Base-by-base conservation (phyloP, 306 rosid species). In the Fragaria nilgerrensis region DNA sequence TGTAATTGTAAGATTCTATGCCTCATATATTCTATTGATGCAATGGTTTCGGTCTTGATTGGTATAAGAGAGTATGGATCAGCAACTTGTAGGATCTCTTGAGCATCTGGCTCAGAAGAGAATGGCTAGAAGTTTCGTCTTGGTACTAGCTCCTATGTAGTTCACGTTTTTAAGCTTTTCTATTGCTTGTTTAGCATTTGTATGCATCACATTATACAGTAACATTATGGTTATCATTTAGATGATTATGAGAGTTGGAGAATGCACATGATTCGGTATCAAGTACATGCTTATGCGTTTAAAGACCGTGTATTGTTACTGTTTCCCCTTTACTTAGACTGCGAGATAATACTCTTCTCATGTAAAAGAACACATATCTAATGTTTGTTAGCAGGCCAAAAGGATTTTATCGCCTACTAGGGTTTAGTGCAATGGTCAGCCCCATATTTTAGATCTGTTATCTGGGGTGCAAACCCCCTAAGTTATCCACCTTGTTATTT, bases 1-100 rank as follows among this genome's bases (percentile, higher is more conserved):
- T 23, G n/a, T 11, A 22, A 48, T 11, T 56, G 72, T 56, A 76
- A 79, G 75, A 55, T 56, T 39, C 29, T 64, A n/a, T 43, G 36
- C 27, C 32, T 23, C 41, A 14, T 44, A 3, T 1, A 20, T 65
- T 41, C 20, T 27, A 13, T 55, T 62, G 65, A 75, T 41, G 77
- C 68, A 20, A 49, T 53, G 67, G 13, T 62, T 2, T 78, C 70
- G 8, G 16, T 62, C 45, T 50, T 61, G 56, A 62, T 68, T 20
- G 48, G 55, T 32, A 48, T 52, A 47, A 10, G 49, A 19, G 7
- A 12, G 48, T 22, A 10, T 44, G 16, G 29, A 14, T 61, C 14
- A 64, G 23, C 55, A 22, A 65, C 5, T 20, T 45, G 20, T 48
- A 17, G 5, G 5, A 19, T 45, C 6, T 29, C 72, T 75, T 64